phyloP scores from a whole-genome alignment of 2,329 filamentous ascomycete genomes.

The Chalaropsis ovoidea region DNA sequence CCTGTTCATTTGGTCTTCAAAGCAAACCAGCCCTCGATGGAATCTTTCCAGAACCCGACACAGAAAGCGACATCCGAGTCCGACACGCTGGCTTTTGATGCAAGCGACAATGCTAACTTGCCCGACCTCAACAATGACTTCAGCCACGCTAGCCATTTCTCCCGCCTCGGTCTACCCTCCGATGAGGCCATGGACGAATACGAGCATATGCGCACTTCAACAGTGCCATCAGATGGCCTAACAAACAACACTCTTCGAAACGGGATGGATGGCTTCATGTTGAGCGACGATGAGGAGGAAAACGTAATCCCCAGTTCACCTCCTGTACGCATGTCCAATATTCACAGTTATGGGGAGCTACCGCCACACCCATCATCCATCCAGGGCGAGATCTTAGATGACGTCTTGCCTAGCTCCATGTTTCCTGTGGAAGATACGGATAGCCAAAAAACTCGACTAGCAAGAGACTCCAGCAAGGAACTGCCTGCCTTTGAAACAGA shows the following conservation, averaged over 20 bases:
- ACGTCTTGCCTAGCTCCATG: constrained; percentile 23
- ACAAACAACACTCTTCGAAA: neutral
- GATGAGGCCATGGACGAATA: constrained; percentile 22
- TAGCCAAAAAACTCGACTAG: constrained; percentile 21
- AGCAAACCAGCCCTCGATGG: neutral
- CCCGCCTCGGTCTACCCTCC: constrained; percentile 19
- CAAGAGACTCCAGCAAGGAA: constrained; percentile 7
- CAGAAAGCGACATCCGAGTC: neutral
- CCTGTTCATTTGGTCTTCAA: neutral
- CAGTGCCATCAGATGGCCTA: constrained; percentile 15
- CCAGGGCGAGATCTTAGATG: constrained; percentile 19
- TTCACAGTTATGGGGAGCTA: neutral
- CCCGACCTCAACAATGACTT: constrained; percentile 1
- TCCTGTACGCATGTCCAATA: neutral
- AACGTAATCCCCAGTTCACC: constrained; percentile 6
- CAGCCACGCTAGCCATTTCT: constrained; percentile 1
- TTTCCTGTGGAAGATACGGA: constrained; percentile 19
- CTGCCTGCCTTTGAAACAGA: neutral
- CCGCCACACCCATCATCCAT: constrained; percentile 13
- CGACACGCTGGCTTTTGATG: neutral
- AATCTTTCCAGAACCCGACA: neutral
- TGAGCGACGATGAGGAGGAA: constrained; percentile 6
- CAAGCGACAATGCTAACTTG: neutral
- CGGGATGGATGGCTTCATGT: constrained; percentile 18
- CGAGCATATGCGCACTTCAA: constrained; percentile 23